Evolutionary conservation across 208 protist genomes (phyloP).

Genomic region (Paratrypanosoma confusum): DNA sequence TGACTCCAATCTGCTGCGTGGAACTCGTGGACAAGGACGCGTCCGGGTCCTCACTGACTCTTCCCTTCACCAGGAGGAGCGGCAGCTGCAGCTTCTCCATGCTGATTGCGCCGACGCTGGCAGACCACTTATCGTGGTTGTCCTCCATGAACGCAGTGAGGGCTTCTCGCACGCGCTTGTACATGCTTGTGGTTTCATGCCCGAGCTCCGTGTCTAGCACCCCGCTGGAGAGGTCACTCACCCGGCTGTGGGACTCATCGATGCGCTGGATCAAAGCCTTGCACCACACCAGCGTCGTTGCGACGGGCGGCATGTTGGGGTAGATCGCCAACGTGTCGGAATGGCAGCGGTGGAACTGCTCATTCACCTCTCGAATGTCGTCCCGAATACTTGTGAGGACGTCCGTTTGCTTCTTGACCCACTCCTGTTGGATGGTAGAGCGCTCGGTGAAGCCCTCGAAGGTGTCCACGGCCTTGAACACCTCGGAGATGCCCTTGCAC

Average conservation of each 20-base stretch:
- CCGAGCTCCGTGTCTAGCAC: constrained; percentile 82
- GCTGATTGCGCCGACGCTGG: constrained; percentile 77
- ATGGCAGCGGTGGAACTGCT: constrained; percentile 73
- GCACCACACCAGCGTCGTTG: constrained; percentile 86
- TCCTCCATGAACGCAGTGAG: constrained; percentile 66
- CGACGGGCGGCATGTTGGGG: constrained; percentile 88
- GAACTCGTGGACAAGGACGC: constrained; percentile 24
- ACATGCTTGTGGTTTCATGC: constrained; percentile 66
- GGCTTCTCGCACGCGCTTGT: constrained; percentile 54
- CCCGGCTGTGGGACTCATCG: constrained; percentile 77
- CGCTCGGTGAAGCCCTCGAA: constrained; percentile 94
- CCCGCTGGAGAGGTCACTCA: constrained; percentile 48
- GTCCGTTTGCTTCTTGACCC: constrained; percentile 86
- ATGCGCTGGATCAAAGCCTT: constrained; percentile 92
- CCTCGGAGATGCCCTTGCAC: constrained; percentile 80
- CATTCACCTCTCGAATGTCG: constrained; percentile 84
- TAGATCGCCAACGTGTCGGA: constrained; percentile 68
- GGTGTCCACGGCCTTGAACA: constrained; percentile 94
- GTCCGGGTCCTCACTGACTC: too few species aligned
- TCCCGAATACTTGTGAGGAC: constrained; percentile 74
- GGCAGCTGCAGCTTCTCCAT: constrained; percentile 92
- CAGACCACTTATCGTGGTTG: constrained; percentile 85
- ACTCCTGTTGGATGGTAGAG: constrained; percentile 89
- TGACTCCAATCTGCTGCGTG: constrained; percentile 71
- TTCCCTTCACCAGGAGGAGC: constrained; percentile 75